Conservation (phyloP, 2,329 filamentous ascomycete species). For the Arachnopeziza araneosa region DNA sequence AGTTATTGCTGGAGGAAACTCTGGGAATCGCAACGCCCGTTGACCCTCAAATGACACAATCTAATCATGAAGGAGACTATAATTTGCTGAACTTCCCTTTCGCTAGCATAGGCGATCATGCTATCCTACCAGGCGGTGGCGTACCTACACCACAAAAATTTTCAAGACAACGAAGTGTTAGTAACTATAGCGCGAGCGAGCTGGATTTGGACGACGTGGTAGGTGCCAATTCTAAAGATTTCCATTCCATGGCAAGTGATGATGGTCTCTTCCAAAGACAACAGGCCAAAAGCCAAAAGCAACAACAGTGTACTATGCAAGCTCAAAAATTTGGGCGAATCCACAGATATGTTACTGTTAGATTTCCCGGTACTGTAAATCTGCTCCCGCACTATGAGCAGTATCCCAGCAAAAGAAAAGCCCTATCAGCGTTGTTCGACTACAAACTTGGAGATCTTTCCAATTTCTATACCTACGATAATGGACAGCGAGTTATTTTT, state of each 20-base stretch:
- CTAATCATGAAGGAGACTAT: not conserved
- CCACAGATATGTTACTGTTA: not conserved
- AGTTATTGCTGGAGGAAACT: not conserved
- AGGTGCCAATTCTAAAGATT: not conserved
- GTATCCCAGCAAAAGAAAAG: constrained; percentile 13
- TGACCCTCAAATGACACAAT: not conserved
- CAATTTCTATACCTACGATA: constrained; percentile 17
- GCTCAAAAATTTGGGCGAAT: too few relatives aligned
- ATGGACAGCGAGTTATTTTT: constrained; percentile 1
- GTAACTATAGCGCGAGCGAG: not conserved
- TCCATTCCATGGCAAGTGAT: not conserved
- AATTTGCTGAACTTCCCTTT: not conserved
- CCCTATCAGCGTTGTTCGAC: constrained; percentile 13
- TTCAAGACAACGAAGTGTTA: not conserved
- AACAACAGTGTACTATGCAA: too few relatives aligned
- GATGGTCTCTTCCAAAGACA: not conserved
- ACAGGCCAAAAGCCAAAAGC: not conserved
- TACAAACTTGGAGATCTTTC: constrained; percentile 17
- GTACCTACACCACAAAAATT: not conserved
- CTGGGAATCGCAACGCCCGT: not conserved
- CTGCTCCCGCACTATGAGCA: constrained; percentile 3
- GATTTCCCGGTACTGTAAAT: constrained; percentile 14
- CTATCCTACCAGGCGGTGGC: not conserved
- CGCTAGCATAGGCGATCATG: not conserved
- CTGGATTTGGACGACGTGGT: not conserved